Conservation (phyloP, 2,329 filamentous ascomycete genomes). For the Aspergillus transmontanensis region DNA sequence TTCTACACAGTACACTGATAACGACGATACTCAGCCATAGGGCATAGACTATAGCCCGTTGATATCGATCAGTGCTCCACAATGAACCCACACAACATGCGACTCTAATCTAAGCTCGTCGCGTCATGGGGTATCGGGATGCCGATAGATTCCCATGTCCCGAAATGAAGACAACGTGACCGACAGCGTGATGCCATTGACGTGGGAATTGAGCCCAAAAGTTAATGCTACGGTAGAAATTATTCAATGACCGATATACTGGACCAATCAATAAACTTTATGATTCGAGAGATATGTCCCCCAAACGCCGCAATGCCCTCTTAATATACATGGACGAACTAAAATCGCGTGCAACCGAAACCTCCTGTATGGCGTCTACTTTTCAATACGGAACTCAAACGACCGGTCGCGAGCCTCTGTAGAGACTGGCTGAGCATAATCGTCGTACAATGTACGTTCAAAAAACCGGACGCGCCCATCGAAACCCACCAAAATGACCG, state of each 20-base stretch:
- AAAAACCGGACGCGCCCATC: slow-evolving; percentile 57
- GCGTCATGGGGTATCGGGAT: not conserved
- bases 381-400: slow-evolving; percentile 11
- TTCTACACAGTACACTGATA: not conserved
- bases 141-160: not conserved
- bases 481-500: slow-evolving; percentile 57
- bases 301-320: not conserved
- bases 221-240: not conserved
- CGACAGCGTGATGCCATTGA: not conserved
- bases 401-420: slow-evolving; percentile 8
- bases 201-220: not conserved
- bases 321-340: not conserved
- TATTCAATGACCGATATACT: not conserved
- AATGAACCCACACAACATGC: slow-evolving; percentile 3
- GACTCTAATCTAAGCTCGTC: not conserved
- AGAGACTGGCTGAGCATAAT: slow-evolving; percentile 33
- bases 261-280: not conserved
- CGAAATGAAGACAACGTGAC: slow-evolving; percentile 1
- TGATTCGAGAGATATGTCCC: not conserved
- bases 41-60: not conserved
- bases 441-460: slow-evolving; percentile 61
- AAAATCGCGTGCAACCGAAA: not conserved
- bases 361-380: not conserved
- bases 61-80: not conserved
- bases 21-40: not conserved